Evolutionary conservation across 345 rosid species (phyloP).

Genomic region (Eucalyptus pauciflora): DNA sequence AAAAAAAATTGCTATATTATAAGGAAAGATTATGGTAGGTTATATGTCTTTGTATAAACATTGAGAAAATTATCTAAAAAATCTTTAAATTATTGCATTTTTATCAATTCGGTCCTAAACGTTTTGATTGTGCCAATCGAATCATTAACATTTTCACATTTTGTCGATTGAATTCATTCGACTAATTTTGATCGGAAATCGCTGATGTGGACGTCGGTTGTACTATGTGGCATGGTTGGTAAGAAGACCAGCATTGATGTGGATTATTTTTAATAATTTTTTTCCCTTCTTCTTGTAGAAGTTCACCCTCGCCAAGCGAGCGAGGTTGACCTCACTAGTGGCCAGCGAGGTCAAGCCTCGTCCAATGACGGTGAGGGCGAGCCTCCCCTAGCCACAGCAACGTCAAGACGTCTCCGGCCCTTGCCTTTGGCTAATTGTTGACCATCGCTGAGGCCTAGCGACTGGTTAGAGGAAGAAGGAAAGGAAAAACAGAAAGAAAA

Average conservation of each 20-base stretch:
- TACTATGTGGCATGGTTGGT: too few relatives aligned
- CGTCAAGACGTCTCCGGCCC: rapidly evolving
- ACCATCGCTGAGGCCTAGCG: background rate
- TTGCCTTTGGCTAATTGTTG: background rate
- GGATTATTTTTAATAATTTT: background rate
- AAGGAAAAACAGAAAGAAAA: background rate
- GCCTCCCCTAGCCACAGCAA: background rate
- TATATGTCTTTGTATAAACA: background rate
- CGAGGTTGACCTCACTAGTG: background rate
- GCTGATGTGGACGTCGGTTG: rapidly evolving
- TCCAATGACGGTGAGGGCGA: background rate
- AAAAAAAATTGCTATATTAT: background rate
- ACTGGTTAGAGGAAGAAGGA: background rate
- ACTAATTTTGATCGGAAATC: background rate
- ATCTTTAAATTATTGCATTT: background rate
- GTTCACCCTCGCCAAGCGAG: background rate
- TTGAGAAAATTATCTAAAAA: background rate
- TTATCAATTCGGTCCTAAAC: background rate
- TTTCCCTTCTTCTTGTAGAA: background rate
- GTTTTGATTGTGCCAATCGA: background rate
- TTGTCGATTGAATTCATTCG: too few relatives aligned
- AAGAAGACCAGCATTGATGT: too few relatives aligned
- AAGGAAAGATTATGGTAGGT: background rate
- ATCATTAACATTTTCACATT: too few relatives aligned
- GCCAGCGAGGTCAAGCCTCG: background rate